Evolutionary conservation across 2,329 filamentous ascomycete species (phyloP).

Genomic region (Xylariaceae sp.): DNA sequence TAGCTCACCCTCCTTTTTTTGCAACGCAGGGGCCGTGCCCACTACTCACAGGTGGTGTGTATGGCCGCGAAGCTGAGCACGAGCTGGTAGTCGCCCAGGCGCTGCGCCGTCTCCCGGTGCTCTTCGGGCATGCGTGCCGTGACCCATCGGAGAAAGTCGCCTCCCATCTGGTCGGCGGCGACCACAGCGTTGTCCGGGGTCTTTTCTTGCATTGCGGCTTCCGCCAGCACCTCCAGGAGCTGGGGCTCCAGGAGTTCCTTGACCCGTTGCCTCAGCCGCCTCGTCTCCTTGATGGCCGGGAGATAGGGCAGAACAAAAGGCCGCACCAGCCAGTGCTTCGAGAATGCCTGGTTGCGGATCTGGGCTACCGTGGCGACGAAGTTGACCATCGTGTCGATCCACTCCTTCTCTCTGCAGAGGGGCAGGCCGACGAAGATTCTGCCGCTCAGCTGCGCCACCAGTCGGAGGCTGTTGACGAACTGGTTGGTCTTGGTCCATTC

Average conservation of each 20-base stretch:
- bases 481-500: constrained; percentile 40
- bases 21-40: too few relatives aligned
- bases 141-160: not conserved
- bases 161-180: too few relatives aligned
- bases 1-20: too few relatives aligned
- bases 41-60: constrained; percentile 1
- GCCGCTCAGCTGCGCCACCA: constrained; percentile 45
- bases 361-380: constrained; percentile 38
- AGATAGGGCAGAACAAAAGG: not conserved
- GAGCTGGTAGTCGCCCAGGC: not conserved
- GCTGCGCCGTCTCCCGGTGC: not conserved
- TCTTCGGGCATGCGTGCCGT: not conserved
- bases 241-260: not conserved
- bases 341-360: constrained; percentile 11
- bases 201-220: too few relatives aligned
- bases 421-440: constrained; percentile 42
- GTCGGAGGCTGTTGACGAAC: constrained; percentile 39
- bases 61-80: not conserved
- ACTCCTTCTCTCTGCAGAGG: constrained; percentile 43
- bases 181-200: too few relatives aligned
- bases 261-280: not conserved
- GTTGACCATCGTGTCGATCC: constrained; percentile 43
- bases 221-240: not conserved
- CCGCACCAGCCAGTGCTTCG: not conserved
- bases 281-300: not conserved